Evolutionary conservation across 2,329 filamentous ascomycete species (phyloP), one percentile per base, ranked within the genome.

Genomic region (Ophiostoma montium): DNA sequence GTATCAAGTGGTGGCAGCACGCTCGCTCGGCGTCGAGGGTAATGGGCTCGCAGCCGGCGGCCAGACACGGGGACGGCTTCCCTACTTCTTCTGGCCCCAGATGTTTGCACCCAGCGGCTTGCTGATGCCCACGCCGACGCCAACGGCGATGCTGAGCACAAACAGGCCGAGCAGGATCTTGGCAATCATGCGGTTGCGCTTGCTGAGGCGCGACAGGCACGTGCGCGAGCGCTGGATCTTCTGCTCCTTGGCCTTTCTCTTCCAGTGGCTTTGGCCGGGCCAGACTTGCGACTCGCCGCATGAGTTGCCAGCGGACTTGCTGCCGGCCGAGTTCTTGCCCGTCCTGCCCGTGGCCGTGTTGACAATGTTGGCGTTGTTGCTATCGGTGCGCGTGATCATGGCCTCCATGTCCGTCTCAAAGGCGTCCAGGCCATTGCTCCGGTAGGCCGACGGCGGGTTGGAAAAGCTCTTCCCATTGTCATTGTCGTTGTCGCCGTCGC

Each of bases 241-340:
- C 52, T 72, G 72, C 11, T 67, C 70, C 62, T 73, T 74, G 53
- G 74, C 74, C 65, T 77, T 76, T 52, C 70, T 66, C 61, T 72
- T 75, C 75, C 77, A 79, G 58, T 78, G 70, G 21, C 71, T 68
- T 58, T 76, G 70, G 50, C 72, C 71, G 5, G 77, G 77, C 77
- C 77, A 81, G 16, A 78, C 74, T 41, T 71, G 67, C 57, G 70
- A 72, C 52, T 80, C 74, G 46, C 67, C 70, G 27, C 41, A 43
- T 9, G 27, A 15, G 11, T 16, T 30, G 19, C 39, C 39, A n/a
- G 16, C 16, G 23, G 23, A 31, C 39, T 31, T 31, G 39, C 39
- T 30, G 30, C 32, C 32, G 16, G 35, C 21, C 9, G 13, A 15
- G 32, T 23, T 35, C 7, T 16, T 18, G 18, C n/a, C 46, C 15